A percentile compares a stretch with the other conserved stretches of the same genome.
phyloP scores from a whole-genome alignment of 805 yeast species.

The Barnettozyma pratensis region DNA sequence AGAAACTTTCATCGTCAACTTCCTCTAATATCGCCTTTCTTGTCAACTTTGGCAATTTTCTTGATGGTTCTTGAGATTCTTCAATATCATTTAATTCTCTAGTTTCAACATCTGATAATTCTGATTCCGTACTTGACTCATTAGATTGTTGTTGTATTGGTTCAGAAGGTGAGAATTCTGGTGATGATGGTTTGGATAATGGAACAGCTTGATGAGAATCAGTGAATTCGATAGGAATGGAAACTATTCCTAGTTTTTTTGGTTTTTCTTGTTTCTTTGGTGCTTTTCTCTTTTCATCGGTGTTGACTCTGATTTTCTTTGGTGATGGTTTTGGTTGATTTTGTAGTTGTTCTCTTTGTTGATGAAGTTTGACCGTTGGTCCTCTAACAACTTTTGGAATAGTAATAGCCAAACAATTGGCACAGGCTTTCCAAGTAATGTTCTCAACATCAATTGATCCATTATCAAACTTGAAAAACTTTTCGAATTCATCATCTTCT shows the following conservation, averaged over 20 bases:
- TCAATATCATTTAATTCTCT: constrained; percentile 1
- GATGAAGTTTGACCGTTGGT: not conserved
- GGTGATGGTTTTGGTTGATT: too few species aligned
- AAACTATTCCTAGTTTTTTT: constrained; percentile 7
- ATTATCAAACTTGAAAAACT: constrained; percentile 8
- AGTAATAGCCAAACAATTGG: constrained; percentile 9
- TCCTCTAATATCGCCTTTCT: constrained; percentile 20
- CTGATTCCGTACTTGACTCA: too few species aligned
- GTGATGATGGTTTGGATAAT: constrained; percentile 4
- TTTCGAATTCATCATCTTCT: constrained; percentile 11
- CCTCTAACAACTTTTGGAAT: constrained; percentile 13
- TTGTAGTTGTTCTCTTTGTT: too few species aligned
- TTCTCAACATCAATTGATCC: constrained; percentile 9
- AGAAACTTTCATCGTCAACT: constrained; percentile 20
- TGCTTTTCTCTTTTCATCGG: not conserved
- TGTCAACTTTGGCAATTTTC: constrained; percentile 16
- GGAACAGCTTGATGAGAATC: not conserved
- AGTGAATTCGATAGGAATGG: constrained; percentile 8
- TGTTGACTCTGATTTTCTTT: not conserved
- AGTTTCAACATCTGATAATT: too few species aligned
- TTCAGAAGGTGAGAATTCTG: not conserved
- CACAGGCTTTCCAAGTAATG: constrained; percentile 14
- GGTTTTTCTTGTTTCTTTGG: not conserved
- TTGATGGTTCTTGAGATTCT: not conserved
- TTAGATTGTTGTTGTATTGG: too few species aligned